Evolutionary conservation across 768 basidiomycete genomes (phyloP), one percentile per base, ranked within the genome.

Genomic region (Naganishia vishniacii): DNA sequence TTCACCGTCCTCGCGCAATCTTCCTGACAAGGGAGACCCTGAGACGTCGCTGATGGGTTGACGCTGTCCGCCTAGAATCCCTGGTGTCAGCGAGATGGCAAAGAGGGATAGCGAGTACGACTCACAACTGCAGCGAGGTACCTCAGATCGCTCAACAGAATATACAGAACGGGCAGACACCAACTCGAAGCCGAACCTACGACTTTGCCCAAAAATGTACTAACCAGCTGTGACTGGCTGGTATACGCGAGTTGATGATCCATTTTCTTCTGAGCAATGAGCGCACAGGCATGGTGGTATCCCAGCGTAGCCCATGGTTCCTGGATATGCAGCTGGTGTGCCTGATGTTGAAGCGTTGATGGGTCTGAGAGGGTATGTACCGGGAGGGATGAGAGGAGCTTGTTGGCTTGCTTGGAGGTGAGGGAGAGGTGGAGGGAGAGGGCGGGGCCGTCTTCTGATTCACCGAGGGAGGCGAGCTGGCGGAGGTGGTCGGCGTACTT

Each of bases 1-100:
- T 88, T 87, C 62, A 92, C 89, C 15, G 85, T 83, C 46, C 91
- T 80, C 0, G 93, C 90, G 4, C 89, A 86, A 69, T 91, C 89
- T 70, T 95, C 91, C 84, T 91, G 86, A 29, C 70, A 82, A 82
- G 68, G 86, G 83, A 70, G 80, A 83, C 66, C 79, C 45, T 48
- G 44, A 5, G 65, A 51, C 42, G 41, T 68, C 61, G 65, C 58
- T 67, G 69, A 2, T 16, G 65, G 1, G 61, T 64, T 59, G 67
- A 68, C 48, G 67, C 59, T 23, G 59, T 44, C n/a, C 20, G 34
- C 26, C 16, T 25, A 0, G 66, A 47, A n/a, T 0, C 66, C 59
- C 3, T 44, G 25, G 8, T 42, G 8, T 51, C 70, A 68, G 12
- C 70, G 69, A 67, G 69, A 44, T 18, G 42, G 9, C 11, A 18